Percentiles rank a stretch among this genome's conserved stretches.
Evolutionary conservation across 176 grass and related monocot genomes (phyloP).

Genomic region (Musa acuminata): DNA sequence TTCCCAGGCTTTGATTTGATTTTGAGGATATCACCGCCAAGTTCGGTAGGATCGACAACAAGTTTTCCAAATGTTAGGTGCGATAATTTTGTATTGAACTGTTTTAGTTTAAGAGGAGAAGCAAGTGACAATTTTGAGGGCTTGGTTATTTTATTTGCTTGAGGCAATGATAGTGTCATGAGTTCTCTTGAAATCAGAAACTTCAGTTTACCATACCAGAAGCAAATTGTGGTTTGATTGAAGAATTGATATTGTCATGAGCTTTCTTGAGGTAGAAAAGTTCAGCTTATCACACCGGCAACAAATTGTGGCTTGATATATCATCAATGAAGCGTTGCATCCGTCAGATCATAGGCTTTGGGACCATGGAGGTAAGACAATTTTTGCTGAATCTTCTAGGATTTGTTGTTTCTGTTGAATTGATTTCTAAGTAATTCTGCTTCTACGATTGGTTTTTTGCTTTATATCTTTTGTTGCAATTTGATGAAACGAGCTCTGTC

Average conservation of each 20-base stretch:
- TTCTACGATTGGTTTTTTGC: not conserved
- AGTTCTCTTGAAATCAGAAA: not conserved
- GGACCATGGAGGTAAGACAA: not conserved
- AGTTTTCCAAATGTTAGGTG: not conserved
- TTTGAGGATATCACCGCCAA: not conserved
- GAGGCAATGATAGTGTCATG: not conserved
- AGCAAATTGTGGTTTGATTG: not conserved
- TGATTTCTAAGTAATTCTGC: not conserved
- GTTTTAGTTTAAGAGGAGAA: not conserved
- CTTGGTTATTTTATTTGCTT: not conserved
- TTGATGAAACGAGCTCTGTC: not conserved
- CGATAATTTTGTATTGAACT: not conserved
- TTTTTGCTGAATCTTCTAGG: not conserved
- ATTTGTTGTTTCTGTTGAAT: not conserved
- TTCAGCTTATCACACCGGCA: not conserved
- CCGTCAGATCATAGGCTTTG: not conserved
- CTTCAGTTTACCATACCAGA: not conserved
- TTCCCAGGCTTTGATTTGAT: not conserved
- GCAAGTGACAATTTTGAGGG: not conserved
- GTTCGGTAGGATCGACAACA: not conserved
- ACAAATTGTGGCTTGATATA: not conserved
- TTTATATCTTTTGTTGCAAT: not conserved
- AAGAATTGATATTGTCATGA: not conserved
- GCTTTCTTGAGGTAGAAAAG: not conserved
- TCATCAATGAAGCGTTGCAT: slow-evolving; percentile 2